Evolutionary conservation across 495 filamentous ascomycete genomes (phyloP), one percentile per base, ranked within the genome.

Genomic region (Emericellopsis terricola): DNA sequence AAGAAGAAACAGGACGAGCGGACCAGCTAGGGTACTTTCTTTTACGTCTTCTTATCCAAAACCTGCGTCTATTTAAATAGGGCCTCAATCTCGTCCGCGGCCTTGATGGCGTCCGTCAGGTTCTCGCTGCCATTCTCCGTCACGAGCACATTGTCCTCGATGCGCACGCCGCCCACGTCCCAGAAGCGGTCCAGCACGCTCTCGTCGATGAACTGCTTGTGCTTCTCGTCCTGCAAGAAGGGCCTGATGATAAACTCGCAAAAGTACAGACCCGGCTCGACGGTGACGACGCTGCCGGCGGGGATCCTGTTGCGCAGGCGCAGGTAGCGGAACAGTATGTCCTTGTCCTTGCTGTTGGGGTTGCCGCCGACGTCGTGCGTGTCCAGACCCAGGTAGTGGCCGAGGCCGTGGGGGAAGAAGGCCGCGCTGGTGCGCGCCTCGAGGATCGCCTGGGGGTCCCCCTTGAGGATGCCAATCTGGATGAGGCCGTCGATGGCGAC

Each of bases 191-290:
- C 72, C 41, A 94, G 44, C 19, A 86, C 77, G 14, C 62, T 60
- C 20, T 65, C 54, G 46, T 92, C 68, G 40, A 94, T 87, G 43
- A 72, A 84, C 41, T 75, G 66, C 8, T 66, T 53, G 43, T 81
- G 69, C 40, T 73, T 73, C 5, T 67, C 60, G 38, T 85, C 70
- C 39, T 73, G 64, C 31, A 91, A 48, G 49, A 74, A 86, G 4
- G 83, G 85, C 31, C 78, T 73, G 40, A 97, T 81, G 40, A 94
- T 94, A 48, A 87, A 96, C 28, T 71, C 66, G 52, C 86, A 93
- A 50, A 96, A 99, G 50, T 94, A 94, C 34, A 93, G 76, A 18
- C 84, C 85, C 29, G 86, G 85, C 55, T 94, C 86, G 26, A 93
- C 84, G 14, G 86, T 94, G 38, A 94, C 71, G 11, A 94, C 78